Evolutionary conservation across 192 early-diverging fungal species (phyloP).

Genomic region (Dissophora ornata): DNA sequence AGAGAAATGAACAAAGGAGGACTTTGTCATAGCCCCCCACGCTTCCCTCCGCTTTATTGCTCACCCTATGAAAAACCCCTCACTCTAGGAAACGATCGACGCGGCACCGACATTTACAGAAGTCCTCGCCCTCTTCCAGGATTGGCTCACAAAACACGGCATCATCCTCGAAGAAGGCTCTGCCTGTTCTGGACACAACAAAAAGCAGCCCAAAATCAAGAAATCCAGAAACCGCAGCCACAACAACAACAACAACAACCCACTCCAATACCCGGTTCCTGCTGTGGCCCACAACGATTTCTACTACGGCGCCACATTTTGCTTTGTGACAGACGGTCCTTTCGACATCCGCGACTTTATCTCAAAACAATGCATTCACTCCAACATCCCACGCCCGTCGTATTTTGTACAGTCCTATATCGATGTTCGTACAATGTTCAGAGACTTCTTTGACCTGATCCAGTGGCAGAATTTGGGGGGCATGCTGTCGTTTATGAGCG

Average conservation of each 20-base stretch:
- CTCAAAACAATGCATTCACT: slow-evolving; percentile 75
- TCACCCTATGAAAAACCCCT: too few species aligned
- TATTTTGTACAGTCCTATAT: slow-evolving; percentile 74
- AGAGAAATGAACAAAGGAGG: too few species aligned
- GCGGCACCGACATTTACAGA: slow-evolving; percentile 53
- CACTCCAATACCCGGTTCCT: neutral
- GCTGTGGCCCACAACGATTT: slow-evolving; percentile 32
- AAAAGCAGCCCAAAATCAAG: neutral
- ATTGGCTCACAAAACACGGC: slow-evolving; percentile 46
- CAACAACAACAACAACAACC: neutral
- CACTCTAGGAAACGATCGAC: slow-evolving; percentile 51
- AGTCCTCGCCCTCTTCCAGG: slow-evolving; percentile 40
- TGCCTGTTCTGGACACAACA: neutral
- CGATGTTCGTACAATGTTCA: slow-evolving; percentile 71
- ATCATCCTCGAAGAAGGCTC: slow-evolving; percentile 31
- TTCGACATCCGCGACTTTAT: slow-evolving; percentile 90
- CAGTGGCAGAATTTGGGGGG: slow-evolving; percentile 64
- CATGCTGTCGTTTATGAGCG: slow-evolving; percentile 71
- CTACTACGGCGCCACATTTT: slow-evolving; percentile 24
- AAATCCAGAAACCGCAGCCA: neutral
- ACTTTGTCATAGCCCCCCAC: too few species aligned
- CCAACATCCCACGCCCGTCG: slow-evolving; percentile 63
- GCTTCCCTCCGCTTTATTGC: too few species aligned
- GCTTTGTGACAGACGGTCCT: slow-evolving; percentile 67
- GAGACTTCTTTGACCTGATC: slow-evolving; percentile 61